A percentile compares a stretch with the other conserved stretches of the same genome.
Evolutionary conservation across 805 yeast genomes (phyloP).

Genomic region (Candida adriatica): DNA sequence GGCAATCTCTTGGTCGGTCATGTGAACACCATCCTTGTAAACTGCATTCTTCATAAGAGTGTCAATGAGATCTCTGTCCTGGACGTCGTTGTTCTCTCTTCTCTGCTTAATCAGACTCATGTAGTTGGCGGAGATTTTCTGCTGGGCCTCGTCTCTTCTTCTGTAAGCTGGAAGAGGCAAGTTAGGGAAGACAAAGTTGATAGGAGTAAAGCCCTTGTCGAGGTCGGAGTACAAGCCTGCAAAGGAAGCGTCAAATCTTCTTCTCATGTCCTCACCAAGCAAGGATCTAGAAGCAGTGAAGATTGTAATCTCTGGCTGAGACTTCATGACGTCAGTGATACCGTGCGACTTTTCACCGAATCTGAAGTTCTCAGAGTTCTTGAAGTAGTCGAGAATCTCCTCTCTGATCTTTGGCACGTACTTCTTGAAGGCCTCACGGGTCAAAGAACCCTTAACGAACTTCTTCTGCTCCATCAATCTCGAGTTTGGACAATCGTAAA

Average conservation of each 20-base stretch:
- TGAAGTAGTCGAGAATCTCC: slow-evolving; percentile 67
- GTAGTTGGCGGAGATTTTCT: slow-evolving; percentile 72
- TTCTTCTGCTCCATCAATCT: slow-evolving; percentile 98
- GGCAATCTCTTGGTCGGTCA: slow-evolving; percentile 95
- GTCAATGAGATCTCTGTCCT: slow-evolving; percentile 85
- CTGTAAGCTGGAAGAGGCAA: slow-evolving; percentile 83
- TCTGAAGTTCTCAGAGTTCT: slow-evolving; percentile 42
- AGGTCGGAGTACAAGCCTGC: slow-evolving; percentile 84
- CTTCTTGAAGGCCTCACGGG: slow-evolving; percentile 71
- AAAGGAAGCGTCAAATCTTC: slow-evolving; percentile 70
- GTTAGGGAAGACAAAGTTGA: slow-evolving; percentile 92
- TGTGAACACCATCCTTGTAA: slow-evolving; percentile 87
- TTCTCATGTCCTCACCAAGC: slow-evolving; percentile 88
- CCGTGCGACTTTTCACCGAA: slow-evolving; percentile 37
- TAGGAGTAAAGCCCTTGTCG: slow-evolving; percentile 94
- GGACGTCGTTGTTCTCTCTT: slow-evolving; percentile 68
- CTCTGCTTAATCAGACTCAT: slow-evolving; percentile 70
- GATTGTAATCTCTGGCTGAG: slow-evolving; percentile 93
- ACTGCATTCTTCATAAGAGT: slow-evolving; percentile 73
- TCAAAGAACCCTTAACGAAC: slow-evolving; percentile 85
- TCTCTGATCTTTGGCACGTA: slow-evolving; percentile 86
- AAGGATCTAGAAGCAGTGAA: slow-evolving; percentile 92
- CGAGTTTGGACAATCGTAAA: slow-evolving; percentile 92
- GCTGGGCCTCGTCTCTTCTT: slow-evolving; percentile 84
- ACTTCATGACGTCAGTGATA: slow-evolving; percentile 58